Base-by-base conservation (phyloP, 257 asterid genomes). In the Forsythia viridissima region DNA sequence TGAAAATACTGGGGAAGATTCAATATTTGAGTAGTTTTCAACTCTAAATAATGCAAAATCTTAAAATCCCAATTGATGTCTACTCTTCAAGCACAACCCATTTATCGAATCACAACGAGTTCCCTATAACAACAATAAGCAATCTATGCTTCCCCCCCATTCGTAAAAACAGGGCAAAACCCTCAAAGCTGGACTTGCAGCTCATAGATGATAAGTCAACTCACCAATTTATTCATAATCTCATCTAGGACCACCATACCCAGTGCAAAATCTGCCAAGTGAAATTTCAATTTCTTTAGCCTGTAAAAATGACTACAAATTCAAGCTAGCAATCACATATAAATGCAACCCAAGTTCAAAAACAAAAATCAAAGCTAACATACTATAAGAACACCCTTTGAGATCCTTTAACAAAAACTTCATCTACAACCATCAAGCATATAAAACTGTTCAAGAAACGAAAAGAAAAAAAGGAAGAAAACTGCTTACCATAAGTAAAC, bases 11-110 rank as follows among this genome's bases (percentile, higher is more conserved):
- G 10, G 4, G 5, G 13, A 15, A 24, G 20, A 44, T 9, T 18
- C 74, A 48, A 42, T 9, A 11, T 69, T 20, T 3, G 24, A 18
- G 67, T 36, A 42, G 48, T 67, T 15, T 34, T 21, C 34, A 76
- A 36, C 16, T 43, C 73, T 44, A 65, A 43, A 9, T 71, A 71
- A 46, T 43, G 67, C 46, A 77, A 69, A 15, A 70, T 52, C 81
- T 51, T 70, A 36, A 51, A 77, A 70, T 12, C 57, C 76, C 6
- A 6, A 8, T 37, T 39, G 71, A 37, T 10, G 5, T 63, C 24
- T 37, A 65, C 43, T 48, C 24, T 69, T 70, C 52, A 77, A 77
- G 70, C 69, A 68, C 44, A 48, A 76, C 74, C 66, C 48, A 36
- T 44, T 66, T n/a, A 61, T 67, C 74, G 13, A 36, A 24, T 76